Conservation (phyloP, 495 filamentous ascomycete species). For the Stereocaulon alpinum region DNA sequence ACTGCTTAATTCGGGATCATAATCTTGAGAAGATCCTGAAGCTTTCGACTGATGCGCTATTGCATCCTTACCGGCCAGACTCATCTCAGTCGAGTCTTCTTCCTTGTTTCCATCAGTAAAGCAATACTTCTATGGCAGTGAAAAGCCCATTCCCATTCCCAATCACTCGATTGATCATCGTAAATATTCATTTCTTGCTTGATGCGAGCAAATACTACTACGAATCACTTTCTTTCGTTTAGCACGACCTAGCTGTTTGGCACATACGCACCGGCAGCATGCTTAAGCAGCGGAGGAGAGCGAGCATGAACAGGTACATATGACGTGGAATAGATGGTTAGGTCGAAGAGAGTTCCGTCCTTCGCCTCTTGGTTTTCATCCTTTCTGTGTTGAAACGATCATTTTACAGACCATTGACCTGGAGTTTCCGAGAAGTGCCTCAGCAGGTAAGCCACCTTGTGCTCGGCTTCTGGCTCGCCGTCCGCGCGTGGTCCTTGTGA, state of each 20-base stretch:
- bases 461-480: conserved; percentile 36
- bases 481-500: conserved; percentile 16
- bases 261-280: conserved; percentile 52
- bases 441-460: conserved; percentile 49
- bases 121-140: conserved; percentile 56
- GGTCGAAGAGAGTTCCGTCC: conserved; percentile 56
- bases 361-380: conserved; percentile 24
- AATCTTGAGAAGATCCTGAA: neutral
- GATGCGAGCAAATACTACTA: conserved; percentile 38
- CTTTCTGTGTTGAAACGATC: neutral
- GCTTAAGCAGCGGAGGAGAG: conserved; percentile 47
- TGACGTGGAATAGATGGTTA: conserved; percentile 48
- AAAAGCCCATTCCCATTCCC: conserved; percentile 46
- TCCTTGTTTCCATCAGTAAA: conserved; percentile 49
- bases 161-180: conserved; percentile 40
- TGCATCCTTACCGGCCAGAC: neutral
- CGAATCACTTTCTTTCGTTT: conserved; percentile 39
- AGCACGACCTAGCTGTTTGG: conserved; percentile 50
- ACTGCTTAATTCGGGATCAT: neutral
- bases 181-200: conserved; percentile 45
- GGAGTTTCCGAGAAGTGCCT: conserved; percentile 52
- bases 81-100: conserved; percentile 31
- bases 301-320: conserved; percentile 48
- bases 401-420: conserved; percentile 41
- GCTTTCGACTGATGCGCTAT: neutral